Conservation (phyloP, 768 basidiomycete species). For the Leucosporidium yakuticum region DNA sequence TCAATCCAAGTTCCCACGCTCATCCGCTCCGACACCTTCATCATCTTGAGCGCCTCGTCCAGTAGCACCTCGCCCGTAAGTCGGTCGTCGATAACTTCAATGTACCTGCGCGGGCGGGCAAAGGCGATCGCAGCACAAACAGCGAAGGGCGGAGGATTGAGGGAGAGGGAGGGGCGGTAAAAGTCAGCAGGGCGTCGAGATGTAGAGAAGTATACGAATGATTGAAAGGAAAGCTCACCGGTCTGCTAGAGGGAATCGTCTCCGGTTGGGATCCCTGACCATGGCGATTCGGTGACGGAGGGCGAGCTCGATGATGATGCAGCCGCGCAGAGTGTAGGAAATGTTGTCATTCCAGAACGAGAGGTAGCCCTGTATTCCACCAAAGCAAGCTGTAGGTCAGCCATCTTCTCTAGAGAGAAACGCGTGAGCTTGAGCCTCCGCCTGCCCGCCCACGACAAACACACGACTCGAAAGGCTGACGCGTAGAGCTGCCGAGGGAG, state of each 20-base stretch:
- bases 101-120: slow-evolving; percentile 45
- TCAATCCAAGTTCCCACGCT: slow-evolving; percentile 90
- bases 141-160: not conserved
- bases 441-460: too few relatives aligned
- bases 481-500: not conserved
- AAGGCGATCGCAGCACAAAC: not conserved
- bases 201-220: not conserved
- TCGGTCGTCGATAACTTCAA: slow-evolving; percentile 85
- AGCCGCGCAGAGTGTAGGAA: slow-evolving; percentile 95
- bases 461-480: not conserved
- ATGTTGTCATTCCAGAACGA: slow-evolving; percentile 99
- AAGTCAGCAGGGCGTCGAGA: not conserved
- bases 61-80: slow-evolving; percentile 94
- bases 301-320: slow-evolving; percentile 93
- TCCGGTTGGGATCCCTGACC: slow-evolving; percentile 72
- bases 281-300: slow-evolving; percentile 89
- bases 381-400: not conserved
- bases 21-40: slow-evolving; percentile 71
- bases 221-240: slow-evolving; percentile 44
- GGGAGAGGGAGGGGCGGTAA: not conserved
- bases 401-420: too few relatives aligned
- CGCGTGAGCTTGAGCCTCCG: not conserved
- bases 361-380: slow-evolving; percentile 64
- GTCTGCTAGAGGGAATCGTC: slow-evolving; percentile 68
- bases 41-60: slow-evolving; percentile 93